phyloP scores from a whole-genome alignment of 192 early-diverging fungal genomes.

The Oehlia diaphana region DNA sequence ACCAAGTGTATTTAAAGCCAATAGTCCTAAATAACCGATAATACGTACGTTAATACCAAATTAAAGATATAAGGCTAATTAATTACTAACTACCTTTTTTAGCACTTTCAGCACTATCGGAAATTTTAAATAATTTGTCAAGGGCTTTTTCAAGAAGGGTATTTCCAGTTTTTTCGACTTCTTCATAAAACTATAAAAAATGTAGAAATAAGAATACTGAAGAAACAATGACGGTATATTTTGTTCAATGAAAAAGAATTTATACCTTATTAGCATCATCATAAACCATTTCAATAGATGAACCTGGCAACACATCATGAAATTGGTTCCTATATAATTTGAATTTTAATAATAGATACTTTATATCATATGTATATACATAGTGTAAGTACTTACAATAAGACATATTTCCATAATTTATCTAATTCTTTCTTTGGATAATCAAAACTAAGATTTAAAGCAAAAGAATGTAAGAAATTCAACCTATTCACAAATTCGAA shows the following conservation, averaged over 20 bases:
- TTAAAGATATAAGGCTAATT: not conserved
- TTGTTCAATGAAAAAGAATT: not conserved
- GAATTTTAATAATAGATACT: too few relatives aligned
- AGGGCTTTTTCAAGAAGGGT: slow-evolving; percentile 48
- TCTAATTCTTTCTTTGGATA: slow-evolving; percentile 81
- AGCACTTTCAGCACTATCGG: not conserved
- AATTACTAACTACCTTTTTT: slow-evolving; percentile 8
- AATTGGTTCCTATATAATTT: slow-evolving; percentile 77
- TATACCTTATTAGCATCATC: slow-evolving; percentile 71
- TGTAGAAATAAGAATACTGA: slow-evolving; percentile 37
- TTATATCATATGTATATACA: too few relatives aligned
- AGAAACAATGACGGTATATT: not conserved
- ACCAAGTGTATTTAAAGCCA: slow-evolving; percentile 65
- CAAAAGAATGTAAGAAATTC: not conserved
- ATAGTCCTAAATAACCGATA: slow-evolving; percentile 30
- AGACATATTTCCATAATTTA: slow-evolving; percentile 83
- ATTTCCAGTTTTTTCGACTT: slow-evolving; percentile 34
- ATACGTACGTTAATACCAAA: not conserved
- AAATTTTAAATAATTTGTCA: slow-evolving; percentile 37
- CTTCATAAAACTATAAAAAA: slow-evolving; percentile 41
- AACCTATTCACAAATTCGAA: not conserved
- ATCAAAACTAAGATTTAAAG: slow-evolving; percentile 19
- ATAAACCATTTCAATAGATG: slow-evolving; percentile 88
- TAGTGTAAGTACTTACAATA: slow-evolving; percentile 56
- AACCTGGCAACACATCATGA: slow-evolving; percentile 95